Conservation (phyloP, 129 eudicot genomes). For the carrot (Daucus carota) region DNA sequence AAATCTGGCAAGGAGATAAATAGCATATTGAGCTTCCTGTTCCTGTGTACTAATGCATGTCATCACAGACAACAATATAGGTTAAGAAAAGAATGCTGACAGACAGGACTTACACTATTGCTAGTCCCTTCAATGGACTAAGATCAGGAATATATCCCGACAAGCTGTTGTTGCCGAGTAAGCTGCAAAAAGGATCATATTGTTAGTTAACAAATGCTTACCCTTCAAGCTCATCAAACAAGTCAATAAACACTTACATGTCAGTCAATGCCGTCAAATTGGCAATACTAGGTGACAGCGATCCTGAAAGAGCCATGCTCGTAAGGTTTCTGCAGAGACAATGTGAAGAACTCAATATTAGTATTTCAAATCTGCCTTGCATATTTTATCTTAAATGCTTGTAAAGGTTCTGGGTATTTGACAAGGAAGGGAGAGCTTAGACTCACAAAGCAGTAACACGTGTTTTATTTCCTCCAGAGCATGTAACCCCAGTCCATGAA, state of each 20-base stretch:
- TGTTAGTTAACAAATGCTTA: conserved; percentile 8
- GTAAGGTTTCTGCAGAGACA: conserved; percentile 52
- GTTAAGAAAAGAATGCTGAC: neutral
- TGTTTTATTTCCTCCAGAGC: conserved; percentile 52
- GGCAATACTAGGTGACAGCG: conserved; percentile 53
- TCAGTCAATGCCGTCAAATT: conserved; percentile 54
- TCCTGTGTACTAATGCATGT: neutral
- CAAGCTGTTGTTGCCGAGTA: conserved; percentile 65
- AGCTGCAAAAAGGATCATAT: conserved; percentile 35
- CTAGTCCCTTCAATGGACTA: conserved; percentile 40
- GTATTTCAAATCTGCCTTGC: neutral
- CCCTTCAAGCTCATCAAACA: conserved; percentile 2
- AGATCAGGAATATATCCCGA: conserved; percentile 64
- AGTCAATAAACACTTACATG: conserved; percentile 39
- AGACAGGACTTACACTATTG: conserved; percentile 43
- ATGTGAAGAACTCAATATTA: conserved; percentile 6
- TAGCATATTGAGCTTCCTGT: neutral
- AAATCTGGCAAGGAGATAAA: neutral
- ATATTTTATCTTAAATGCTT: neutral
- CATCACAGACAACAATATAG: neutral
- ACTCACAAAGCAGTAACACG: conserved; percentile 75
- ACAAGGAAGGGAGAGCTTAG: neutral
- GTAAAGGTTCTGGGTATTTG: neutral
- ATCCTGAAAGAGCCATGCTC: conserved; percentile 57
- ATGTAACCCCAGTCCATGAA: conserved; percentile 83